phyloP scores from a whole-genome alignment of 495 filamentous ascomycete genomes.

The Penicillium angulare region DNA sequence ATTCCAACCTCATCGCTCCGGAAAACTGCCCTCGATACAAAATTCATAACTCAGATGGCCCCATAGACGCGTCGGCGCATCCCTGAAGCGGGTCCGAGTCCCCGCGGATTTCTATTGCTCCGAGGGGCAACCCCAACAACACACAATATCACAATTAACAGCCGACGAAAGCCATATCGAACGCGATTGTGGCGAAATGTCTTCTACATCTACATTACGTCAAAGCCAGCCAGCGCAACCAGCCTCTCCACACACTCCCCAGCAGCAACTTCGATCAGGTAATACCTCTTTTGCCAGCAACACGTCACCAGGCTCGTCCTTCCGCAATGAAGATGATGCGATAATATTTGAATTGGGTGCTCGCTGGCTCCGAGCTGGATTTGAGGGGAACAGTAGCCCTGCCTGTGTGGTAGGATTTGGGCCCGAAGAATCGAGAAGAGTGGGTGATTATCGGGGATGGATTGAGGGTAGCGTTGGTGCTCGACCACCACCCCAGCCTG shows the following conservation, averaged over 20 bases:
- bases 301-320: constrained; percentile 66
- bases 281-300: constrained; percentile 57
- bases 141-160: constrained; percentile 7
- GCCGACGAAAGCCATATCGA: constrained; percentile 4
- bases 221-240: constrained; percentile 31
- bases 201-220: constrained; percentile 28
- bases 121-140: constrained; percentile 12
- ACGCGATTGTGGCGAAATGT: constrained; percentile 16
- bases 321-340: constrained; percentile 79
- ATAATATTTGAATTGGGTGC: constrained; percentile 81
- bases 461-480: constrained; percentile 29
- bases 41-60: constrained; percentile 10
- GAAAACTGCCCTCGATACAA: neutral
- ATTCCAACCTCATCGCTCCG: neutral
- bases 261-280: constrained; percentile 36
- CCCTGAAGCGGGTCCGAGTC: constrained; percentile 9
- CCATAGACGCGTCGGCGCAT: neutral
- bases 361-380: constrained; percentile 76
- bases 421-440: constrained; percentile 70
- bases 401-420: constrained; percentile 70
- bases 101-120: constrained; percentile 10
- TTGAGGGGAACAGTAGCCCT: constrained; percentile 76
- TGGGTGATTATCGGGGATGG: constrained; percentile 79
- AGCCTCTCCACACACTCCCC: constrained; percentile 37
- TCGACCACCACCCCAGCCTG: constrained; percentile 18